phyloP scores from a whole-genome alignment of 768 basidiomycete species.

The Lentinula sp. region DNA sequence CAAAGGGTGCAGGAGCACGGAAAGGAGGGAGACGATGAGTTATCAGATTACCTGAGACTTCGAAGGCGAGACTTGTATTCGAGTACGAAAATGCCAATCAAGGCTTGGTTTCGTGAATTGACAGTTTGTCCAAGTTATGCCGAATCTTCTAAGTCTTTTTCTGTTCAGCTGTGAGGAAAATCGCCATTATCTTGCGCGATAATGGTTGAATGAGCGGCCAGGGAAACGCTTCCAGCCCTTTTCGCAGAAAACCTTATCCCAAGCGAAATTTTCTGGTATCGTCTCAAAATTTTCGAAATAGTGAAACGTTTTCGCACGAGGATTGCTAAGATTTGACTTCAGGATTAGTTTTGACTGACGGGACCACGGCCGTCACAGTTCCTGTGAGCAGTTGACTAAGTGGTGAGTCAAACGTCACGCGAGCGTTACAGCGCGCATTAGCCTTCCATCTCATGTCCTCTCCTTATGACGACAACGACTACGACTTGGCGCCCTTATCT shows the following conservation, averaged over 20 bases:
- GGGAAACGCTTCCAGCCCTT: no score
- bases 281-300: no score
- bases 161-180: no score
- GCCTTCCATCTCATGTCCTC: not conserved
- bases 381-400: not conserved
- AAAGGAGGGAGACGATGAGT: conserved; percentile 22
- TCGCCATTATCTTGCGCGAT: no score
- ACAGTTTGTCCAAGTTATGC: no score
- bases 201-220: no score
- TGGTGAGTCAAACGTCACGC: not conserved
- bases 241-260: no score
- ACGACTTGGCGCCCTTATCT: not conserved
- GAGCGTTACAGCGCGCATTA: not conserved
- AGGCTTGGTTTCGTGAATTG: no score
- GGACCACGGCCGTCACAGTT: not conserved
- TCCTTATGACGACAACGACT: not conserved
- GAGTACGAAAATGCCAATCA: not conserved
- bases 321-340: no score
- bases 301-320: no score
- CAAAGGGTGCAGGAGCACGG: conserved; percentile 14
- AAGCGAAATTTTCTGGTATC: no score
- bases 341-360: not conserved
- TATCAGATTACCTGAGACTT: not conserved
- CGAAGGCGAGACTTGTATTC: not conserved
- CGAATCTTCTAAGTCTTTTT: no score